phyloP scores from a whole-genome alignment of 164 flowering plant species.

The Sextonia rubra region DNA sequence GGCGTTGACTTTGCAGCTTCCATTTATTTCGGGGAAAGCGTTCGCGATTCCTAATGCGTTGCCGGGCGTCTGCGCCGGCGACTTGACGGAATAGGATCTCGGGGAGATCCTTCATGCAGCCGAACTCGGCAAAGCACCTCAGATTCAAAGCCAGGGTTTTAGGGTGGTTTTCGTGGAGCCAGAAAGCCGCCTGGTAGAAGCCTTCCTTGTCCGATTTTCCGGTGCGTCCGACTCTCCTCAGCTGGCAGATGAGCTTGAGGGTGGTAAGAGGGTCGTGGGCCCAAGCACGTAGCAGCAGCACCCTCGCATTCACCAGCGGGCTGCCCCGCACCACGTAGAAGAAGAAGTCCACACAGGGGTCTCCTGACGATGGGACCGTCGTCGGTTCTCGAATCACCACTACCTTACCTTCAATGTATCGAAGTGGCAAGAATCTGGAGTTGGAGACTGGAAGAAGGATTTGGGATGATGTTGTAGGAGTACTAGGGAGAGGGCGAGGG shows the following conservation, averaged over 20 bases:
- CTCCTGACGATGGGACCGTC: conserved; percentile 30
- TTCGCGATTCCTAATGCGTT: conserved; percentile 14
- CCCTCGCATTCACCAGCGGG: conserved; percentile 21
- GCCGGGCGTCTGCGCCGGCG: conserved; percentile 27
- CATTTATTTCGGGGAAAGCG: not conserved
- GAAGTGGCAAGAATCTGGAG: no score
- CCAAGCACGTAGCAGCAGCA: conserved; percentile 34
- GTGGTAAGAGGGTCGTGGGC: conserved; percentile 32
- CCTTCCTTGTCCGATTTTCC: conserved; percentile 42
- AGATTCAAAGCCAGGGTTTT: conserved; percentile 32
- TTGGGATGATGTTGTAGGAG: no score
- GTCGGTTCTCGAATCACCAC: no score
- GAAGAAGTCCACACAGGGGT: conserved; percentile 63
- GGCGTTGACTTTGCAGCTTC: no score
- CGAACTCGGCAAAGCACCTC: conserved; percentile 26
- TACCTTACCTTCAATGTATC: no score
- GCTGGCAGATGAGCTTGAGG: conserved; percentile 49
- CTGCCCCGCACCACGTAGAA: conserved; percentile 54
- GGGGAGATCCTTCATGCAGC: conserved; percentile 31
- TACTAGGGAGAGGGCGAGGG: no score
- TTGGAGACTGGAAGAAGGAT: no score
- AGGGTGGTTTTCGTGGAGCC: conserved; percentile 40
- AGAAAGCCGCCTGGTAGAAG: conserved; percentile 34
- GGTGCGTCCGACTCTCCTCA: conserved; percentile 54
- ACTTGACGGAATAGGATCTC: conserved; percentile 34